Percentiles rank a stretch among this genome's conserved stretches.
phyloP scores from a whole-genome alignment of 305 asterid species.

The Solanum aculeatissimum region DNA sequence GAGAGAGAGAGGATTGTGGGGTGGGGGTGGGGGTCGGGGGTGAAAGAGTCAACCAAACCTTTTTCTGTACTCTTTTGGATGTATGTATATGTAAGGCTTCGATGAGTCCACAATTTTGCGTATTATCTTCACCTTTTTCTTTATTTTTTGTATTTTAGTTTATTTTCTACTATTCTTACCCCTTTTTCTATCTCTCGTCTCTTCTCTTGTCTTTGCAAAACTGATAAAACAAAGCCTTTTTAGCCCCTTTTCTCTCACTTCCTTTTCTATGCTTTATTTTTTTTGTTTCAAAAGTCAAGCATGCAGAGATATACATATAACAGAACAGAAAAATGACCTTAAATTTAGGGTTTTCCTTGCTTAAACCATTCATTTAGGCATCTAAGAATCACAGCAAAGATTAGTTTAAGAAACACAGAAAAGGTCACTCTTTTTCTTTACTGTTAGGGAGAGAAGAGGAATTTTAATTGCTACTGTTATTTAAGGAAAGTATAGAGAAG shows the following conservation, averaged over 20 bases:
- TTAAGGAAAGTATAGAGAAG: conserved; percentile 17
- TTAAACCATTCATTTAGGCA: neutral
- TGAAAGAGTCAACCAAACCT: conserved; percentile 52
- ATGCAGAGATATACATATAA: conserved; percentile 38
- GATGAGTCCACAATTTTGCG: conserved; percentile 40
- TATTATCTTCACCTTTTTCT: conserved; percentile 28
- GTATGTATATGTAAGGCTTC: conserved; percentile 61
- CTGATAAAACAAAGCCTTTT: conserved; percentile 10
- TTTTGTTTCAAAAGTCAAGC: conserved; percentile 28
- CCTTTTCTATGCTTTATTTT: conserved; percentile 20
- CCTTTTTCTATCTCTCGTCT: conserved; percentile 2
- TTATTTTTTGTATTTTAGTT: neutral
- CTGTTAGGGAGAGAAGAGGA: neutral
- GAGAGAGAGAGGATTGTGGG: neutral
- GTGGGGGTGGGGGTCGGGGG: neutral
- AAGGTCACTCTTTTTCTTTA: neutral
- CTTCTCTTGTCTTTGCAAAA: neutral
- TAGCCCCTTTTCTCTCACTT: neutral
- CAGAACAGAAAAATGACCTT: conserved; percentile 4
- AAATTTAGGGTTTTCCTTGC: conserved; percentile 31
- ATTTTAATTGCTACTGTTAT: neutral
- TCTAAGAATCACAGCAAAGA: neutral
- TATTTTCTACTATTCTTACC: neutral
- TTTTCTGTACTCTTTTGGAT: conserved; percentile 27
- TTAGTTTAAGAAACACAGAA: neutral